These are phyloP conservation scores for Aciculosporium take DNA, from an alignment of 2,329 filamentous ascomycete species.

Conservation along the genomic window DNA sequence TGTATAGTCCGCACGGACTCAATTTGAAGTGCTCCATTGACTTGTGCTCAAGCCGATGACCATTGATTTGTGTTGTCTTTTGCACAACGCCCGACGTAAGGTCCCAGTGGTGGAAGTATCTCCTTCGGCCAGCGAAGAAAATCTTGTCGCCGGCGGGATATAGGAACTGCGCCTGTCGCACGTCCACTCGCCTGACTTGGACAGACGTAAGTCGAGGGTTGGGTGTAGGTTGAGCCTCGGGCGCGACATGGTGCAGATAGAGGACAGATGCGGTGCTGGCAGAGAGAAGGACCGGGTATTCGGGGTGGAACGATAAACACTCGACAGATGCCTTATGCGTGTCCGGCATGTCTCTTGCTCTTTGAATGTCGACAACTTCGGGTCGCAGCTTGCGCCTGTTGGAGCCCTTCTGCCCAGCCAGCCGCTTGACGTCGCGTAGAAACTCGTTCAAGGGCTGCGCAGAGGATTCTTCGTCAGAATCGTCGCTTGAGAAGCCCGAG, in stretches of 20 bases:
- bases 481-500: constrained; percentile 35
- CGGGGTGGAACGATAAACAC: constrained; percentile 78
- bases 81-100: constrained; percentile 67
- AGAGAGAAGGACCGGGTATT: constrained; percentile 76
- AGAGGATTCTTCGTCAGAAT: constrained; percentile 46
- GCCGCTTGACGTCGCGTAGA: constrained; percentile 56
- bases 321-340: constrained; percentile 66
- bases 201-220: constrained; percentile 86
- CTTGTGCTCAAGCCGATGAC: constrained; percentile 68
- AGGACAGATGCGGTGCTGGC: constrained; percentile 75
- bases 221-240: constrained; percentile 57
- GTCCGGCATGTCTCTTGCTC: constrained; percentile 72
- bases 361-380: constrained; percentile 81
- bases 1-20: constrained; percentile 72
- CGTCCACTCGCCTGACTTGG: constrained; percentile 70
- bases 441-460: constrained; percentile 67
- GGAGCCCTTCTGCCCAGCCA: constrained; percentile 39
- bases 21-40: constrained; percentile 84
- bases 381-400: constrained; percentile 64
- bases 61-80: constrained; percentile 63
- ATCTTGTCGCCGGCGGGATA: constrained; percentile 60
- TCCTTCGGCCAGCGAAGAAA: constrained; percentile 74
- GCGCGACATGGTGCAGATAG: constrained; percentile 78
- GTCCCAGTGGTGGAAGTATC: constrained; percentile 93
- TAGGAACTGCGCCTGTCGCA: constrained; percentile 72